phyloP scores from a whole-genome alignment of 2,329 filamentous ascomycete species.

The Ophiocordyceps unilateralis region DNA sequence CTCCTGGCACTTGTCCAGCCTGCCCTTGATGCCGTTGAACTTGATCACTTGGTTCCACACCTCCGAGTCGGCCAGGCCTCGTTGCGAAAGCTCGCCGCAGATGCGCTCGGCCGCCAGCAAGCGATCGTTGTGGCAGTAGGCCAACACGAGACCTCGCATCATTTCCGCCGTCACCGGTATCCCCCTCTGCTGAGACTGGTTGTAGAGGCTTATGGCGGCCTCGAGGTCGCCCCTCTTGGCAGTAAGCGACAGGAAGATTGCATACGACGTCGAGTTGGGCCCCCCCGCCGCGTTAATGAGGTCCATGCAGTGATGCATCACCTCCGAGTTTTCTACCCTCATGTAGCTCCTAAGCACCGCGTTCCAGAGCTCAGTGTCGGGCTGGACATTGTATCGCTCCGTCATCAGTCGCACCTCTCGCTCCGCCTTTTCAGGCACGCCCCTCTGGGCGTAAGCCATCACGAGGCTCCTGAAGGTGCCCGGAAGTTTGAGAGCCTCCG shows the following conservation, averaged over 20 bases:
- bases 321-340: constrained; percentile 47
- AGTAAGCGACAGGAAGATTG: constrained; percentile 56
- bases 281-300: constrained; percentile 30
- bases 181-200: constrained; percentile 36
- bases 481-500: constrained; percentile 14
- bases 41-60: constrained; percentile 69
- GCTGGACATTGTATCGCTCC: constrained; percentile 34
- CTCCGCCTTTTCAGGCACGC: constrained; percentile 42
- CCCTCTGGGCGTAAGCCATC: constrained; percentile 52
- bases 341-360: constrained; percentile 56
- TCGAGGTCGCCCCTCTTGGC: constrained; percentile 57
- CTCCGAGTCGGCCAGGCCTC: constrained; percentile 33
- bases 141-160: constrained; percentile 47
- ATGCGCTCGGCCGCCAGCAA: constrained; percentile 19
- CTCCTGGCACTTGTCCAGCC: constrained; percentile 29
- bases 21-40: constrained; percentile 47
- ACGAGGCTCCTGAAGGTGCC: constrained; percentile 41
- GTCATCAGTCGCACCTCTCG: constrained; percentile 45
- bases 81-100: constrained; percentile 30
- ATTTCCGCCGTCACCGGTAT: constrained; percentile 38
- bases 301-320: constrained; percentile 46
- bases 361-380: constrained; percentile 53
- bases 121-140: constrained; percentile 33
- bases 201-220: constrained; percentile 47
- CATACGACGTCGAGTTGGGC: constrained; percentile 50